Base-by-base conservation (phyloP, 768 basidiomycete genomes). In the Kwoniella sp. region DNA sequence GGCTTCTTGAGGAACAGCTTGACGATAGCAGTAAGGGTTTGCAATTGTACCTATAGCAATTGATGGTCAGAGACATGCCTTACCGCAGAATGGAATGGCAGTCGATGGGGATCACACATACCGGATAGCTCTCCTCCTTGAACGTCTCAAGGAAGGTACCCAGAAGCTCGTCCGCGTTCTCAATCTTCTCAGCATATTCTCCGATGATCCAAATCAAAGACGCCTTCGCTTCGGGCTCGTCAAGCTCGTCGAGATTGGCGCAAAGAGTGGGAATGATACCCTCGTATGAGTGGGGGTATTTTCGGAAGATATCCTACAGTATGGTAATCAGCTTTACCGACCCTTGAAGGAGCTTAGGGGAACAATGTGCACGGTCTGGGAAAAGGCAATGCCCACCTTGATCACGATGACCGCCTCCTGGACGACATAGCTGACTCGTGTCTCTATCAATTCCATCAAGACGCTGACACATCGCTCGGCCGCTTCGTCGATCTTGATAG, bases 161-260 rank as follows among this genome's bases (percentile, higher is more conserved):
- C 70, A 98, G 83, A 25, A 99, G 84, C 73, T 97, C 94, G 77
- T 91, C 92, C 2, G 95, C 93, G 69, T 99, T 99, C 72, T 94
- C 92, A 69, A 98, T 97, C 83, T 93, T 95, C 81, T 90, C 90
- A 2, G 95, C 93, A 73, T 99, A 97, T 82, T 97, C 93, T 62
- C 95, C 95, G 71, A 98, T 93, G 73, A 99, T 98, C 95, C 96
- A 99, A 78, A 99, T 97, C 55, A 99, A 84, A 1, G 94, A 94
- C 0, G 94, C 92, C 77, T 97, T 97, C 1, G 96, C 95, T 78
- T 99, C 95, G 11, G 95, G 96, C 77, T 99, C 96, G 74, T 98
- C 95, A 31, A 99, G 83, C 73, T 96, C 94, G 65, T 99, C 95
- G 15, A 98, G 87, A 75, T 93, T 95, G 1, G 91, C 88, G 73